Conservation (phyloP, 148 eudicot genomes). For the Rhododendron ferrugineum region DNA sequence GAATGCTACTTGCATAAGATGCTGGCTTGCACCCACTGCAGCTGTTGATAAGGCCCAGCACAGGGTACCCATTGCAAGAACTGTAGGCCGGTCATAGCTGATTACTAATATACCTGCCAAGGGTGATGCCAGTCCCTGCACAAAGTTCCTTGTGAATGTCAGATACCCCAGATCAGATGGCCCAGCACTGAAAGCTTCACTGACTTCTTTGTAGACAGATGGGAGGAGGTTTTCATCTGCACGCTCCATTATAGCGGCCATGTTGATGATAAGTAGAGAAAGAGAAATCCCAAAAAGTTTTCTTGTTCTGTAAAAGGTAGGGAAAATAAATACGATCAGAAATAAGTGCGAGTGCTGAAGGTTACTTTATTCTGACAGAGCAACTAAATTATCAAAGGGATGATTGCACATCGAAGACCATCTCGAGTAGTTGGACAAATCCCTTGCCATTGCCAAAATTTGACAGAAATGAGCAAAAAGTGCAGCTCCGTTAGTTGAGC, state of each 20-base stretch:
- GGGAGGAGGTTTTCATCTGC: constrained; percentile 97
- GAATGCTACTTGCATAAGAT: constrained; percentile 64
- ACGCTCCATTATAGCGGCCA: constrained; percentile 91
- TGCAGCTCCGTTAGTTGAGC: neutral
- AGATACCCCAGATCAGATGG: constrained; percentile 92
- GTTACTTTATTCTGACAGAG: neutral
- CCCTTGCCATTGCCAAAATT: neutral
- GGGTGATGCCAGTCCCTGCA: constrained; percentile 80
- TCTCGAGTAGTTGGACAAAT: neutral
- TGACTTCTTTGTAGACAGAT: constrained; percentile 90
- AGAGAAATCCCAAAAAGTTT: constrained; percentile 71
- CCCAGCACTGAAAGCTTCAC: constrained; percentile 77
- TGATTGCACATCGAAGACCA: neutral
- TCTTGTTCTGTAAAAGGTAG: constrained; percentile 38
- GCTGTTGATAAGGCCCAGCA: constrained; percentile 96
- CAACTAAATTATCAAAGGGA: neutral
- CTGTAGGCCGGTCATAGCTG: constrained; percentile 78
- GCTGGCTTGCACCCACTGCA: constrained; percentile 75
- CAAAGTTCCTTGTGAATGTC: constrained; percentile 67
- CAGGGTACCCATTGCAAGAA: constrained; percentile 82
- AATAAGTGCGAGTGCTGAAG: neutral
- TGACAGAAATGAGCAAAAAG: neutral
- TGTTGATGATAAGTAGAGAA: constrained; percentile 74
- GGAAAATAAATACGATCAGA: neutral
- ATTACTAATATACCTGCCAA: constrained; percentile 83